Conservation (phyloP, 805 yeast genomes). For the Brettanomyces nanus region DNA sequence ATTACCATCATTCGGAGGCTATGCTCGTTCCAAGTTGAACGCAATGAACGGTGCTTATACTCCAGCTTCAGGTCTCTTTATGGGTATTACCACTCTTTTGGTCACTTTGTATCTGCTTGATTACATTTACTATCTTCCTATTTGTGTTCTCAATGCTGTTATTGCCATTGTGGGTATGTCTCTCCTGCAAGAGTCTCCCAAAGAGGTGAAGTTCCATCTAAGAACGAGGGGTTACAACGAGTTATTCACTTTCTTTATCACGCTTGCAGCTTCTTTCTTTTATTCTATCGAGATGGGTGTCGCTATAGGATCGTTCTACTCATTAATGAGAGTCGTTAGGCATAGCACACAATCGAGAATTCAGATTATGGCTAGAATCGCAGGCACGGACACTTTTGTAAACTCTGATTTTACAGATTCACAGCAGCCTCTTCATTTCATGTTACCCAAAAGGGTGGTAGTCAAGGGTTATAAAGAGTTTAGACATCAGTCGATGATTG, state of each 20-base stretch:
- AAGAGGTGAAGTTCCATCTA: slow-evolving; percentile 67
- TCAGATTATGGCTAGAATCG: slow-evolving; percentile 68
- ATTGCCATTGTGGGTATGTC: slow-evolving; percentile 72
- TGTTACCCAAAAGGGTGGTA: slow-evolving; percentile 11
- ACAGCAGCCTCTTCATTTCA: slow-evolving; percentile 6
- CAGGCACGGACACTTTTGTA: slow-evolving; percentile 52
- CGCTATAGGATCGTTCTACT: slow-evolving; percentile 75
- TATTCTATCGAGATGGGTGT: slow-evolving; percentile 87
- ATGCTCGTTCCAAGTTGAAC: slow-evolving; percentile 87
- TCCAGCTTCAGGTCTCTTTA: slow-evolving; percentile 72
- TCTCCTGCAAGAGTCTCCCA: slow-evolving; percentile 77
- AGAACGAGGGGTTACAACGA: slow-evolving; percentile 71
- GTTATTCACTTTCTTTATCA: slow-evolving; percentile 56
- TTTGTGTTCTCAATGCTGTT: slow-evolving; percentile 71
- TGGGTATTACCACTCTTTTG: slow-evolving; percentile 68
- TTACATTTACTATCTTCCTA: slow-evolving; percentile 65
- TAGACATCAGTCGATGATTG: slow-evolving; percentile 13
- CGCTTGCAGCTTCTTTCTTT: slow-evolving; percentile 54
- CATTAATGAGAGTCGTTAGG: slow-evolving; percentile 68
- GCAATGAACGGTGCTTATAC: slow-evolving; percentile 83
- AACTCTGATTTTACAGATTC: slow-evolving; percentile 54
- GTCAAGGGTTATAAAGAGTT: slow-evolving; percentile 22
- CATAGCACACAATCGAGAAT: slow-evolving; percentile 78
- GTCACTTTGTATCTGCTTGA: slow-evolving; percentile 54
- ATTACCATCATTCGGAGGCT: slow-evolving; percentile 91